Conservation (phyloP, 371 early-diverging fungal genomes). For the Mycotypha africana region DNA sequence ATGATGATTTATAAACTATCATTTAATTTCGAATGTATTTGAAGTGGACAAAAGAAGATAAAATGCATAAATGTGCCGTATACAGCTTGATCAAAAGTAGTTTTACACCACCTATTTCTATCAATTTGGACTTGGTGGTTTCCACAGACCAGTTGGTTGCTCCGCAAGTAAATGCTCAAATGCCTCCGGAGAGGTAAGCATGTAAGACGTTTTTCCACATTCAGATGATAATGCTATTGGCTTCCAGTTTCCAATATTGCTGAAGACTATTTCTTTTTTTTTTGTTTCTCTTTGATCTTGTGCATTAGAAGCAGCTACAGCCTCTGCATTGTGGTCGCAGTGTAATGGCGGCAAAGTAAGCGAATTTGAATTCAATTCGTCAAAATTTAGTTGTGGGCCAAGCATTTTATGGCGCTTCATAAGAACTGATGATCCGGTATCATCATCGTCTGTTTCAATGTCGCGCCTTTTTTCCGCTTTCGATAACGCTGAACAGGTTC, state of each 20-base stretch:
- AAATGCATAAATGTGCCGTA: slow-evolving; percentile 4
- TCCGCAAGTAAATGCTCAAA: slow-evolving; percentile 11
- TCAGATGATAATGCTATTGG: slow-evolving; percentile 3
- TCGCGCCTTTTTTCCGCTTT: slow-evolving; percentile 2
- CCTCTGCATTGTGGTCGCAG: slow-evolving; percentile 2
- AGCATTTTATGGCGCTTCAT: slow-evolving; percentile 2
- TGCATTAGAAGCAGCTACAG: slow-evolving; percentile 4
- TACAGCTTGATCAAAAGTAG: slow-evolving; percentile 4
- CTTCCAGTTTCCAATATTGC: slow-evolving; percentile 5
- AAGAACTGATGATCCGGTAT: neutral
- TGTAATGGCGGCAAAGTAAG: slow-evolving; percentile 7
- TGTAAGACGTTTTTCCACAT: neutral
- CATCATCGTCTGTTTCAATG: slow-evolving; percentile 1
- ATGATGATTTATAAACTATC: slow-evolving; percentile 4
- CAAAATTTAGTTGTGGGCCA: too few relatives aligned
- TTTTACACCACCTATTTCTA: slow-evolving; percentile 1
- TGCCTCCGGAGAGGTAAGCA: slow-evolving; percentile 6
- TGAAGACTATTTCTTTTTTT: slow-evolving; percentile 1
- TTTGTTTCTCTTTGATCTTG: neutral
- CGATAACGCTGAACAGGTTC: slow-evolving; percentile 1
- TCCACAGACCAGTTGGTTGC: slow-evolving; percentile 5
- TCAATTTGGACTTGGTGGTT: slow-evolving; percentile 1
- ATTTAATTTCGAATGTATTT: slow-evolving; percentile 5
- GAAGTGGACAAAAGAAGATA: slow-evolving; percentile 3
- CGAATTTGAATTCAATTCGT: slow-evolving; percentile 6